Evolutionary conservation across 352 stramenopile genomes (phyloP), one percentile per base, ranked within the genome.

Genomic region (Pythium aquatile): DNA sequence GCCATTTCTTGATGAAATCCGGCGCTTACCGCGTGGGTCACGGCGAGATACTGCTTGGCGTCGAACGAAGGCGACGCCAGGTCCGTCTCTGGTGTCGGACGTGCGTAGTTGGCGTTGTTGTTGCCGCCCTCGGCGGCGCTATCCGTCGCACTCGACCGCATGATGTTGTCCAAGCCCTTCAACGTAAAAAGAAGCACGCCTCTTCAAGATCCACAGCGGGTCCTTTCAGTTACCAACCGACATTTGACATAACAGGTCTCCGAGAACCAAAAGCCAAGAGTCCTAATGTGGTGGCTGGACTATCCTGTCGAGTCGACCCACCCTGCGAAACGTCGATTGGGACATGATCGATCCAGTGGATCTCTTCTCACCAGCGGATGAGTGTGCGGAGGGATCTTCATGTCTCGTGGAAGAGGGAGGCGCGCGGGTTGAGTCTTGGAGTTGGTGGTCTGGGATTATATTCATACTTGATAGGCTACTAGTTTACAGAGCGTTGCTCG

Each of bases 1-100:
- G n/a, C 20, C 44, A 51, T 30, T 51, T 30, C 20, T 51, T 7
- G n/a, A 28, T 30, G 44, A 17, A 51, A 30, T 28, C 20, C 8
- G 5, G 7, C 8, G 58, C 73, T 35, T 70, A 94, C 85, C 58
- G 80, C 82, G 35, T 95, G 86, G 7, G 70, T 85, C 54, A 69
- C 62, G 0, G 81, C 84, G 20, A 93, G 75, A 66, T 86, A 93
- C 52, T 82, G 72, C 42, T 76, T 73, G 5, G 77, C 55, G 55
- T 88, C 74, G 30, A 95, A 95, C 3, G 65, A 44, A 0, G 79
- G 65, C 16, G 86, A 90, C 16, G 76, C 76, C 10, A 91, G 68
- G 58, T 91, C 81, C 9, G 81, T 79, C 63, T 86, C 76, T 17
- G 68, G 68, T 29, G 63, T 57, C 0, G 24, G 13, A 5, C 17